Conservation (phyloP, 1,284 basidiomycete genomes). For the Leucoagaricus sp. region DNA sequence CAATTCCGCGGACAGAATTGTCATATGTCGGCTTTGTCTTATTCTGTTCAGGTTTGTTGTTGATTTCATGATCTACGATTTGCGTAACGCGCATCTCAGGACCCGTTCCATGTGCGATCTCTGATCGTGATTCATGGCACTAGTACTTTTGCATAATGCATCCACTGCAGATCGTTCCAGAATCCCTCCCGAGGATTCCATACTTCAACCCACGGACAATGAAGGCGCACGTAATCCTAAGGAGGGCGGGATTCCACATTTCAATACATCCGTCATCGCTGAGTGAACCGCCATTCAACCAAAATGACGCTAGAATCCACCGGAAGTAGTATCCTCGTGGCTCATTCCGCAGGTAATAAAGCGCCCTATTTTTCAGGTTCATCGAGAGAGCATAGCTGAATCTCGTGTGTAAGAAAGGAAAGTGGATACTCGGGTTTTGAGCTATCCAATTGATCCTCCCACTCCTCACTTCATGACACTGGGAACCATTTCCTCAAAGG, state of each 20-base stretch:
- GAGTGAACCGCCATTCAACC: no score
- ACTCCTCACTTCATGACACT: no score
- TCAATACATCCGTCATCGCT: neutral
- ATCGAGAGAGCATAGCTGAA: no score
- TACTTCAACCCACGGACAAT: neutral
- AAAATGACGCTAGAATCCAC: neutral
- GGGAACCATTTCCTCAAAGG: no score
- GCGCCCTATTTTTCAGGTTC: neutral
- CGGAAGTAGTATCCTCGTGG: neutral
- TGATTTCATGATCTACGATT: neutral
- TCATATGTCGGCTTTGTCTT: conserved; percentile 5
- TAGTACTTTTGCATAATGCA: neutral
- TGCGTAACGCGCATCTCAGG: neutral
- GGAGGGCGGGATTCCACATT: neutral
- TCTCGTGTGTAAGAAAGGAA: no score
- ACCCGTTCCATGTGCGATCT: neutral
- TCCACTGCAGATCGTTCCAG: neutral
- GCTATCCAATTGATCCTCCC: no score
- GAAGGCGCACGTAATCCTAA: neutral
- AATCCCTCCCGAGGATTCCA: conserved; percentile 1
- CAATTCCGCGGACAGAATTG: neutral
- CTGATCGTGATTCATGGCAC: no score
- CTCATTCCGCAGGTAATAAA: neutral
- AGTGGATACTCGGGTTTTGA: no score
- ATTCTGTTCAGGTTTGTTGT: conserved; percentile 4